Evolutionary conservation across 345 rosid genomes (phyloP).

Genomic region (Laguncularia racemosa): DNA sequence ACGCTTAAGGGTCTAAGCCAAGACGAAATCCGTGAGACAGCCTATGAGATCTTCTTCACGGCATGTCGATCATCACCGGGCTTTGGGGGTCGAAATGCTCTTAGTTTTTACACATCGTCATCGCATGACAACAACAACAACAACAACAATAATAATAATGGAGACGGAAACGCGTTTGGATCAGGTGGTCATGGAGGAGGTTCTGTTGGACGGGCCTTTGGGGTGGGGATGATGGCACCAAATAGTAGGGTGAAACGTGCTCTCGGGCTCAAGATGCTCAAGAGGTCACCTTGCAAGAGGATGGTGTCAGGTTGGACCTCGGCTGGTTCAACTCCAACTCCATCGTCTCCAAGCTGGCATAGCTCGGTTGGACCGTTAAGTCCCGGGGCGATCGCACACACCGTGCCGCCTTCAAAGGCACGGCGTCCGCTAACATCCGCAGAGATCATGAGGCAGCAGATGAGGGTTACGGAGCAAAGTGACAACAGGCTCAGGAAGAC

Average conservation of each 20-base stretch:
- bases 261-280: constrained; percentile 71
- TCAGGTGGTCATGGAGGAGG: constrained; percentile 14
- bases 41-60: constrained; percentile 90
- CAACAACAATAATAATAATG: constrained; percentile 9
- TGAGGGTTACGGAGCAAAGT: constrained; percentile 87
- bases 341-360: constrained; percentile 43
- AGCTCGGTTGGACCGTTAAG: constrained; percentile 13
- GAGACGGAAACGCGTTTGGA: constrained; percentile 15
- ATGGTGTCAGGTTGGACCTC: constrained; percentile 29
- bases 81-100: constrained; percentile 70
- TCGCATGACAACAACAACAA: background rate
- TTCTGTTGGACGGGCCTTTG: constrained; percentile 13
- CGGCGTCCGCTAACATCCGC: constrained; percentile 85
- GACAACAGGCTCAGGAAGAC: constrained; percentile 87
- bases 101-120: constrained; percentile 18
- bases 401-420: constrained; percentile 41
- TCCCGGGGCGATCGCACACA: constrained; percentile 20
- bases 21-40: constrained; percentile 68
- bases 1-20: constrained; percentile 47
- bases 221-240: constrained; percentile 64
- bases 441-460: constrained; percentile 94
- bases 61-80: constrained; percentile 87
- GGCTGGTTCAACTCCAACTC: constrained; percentile 21
- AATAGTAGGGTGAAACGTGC: constrained; percentile 71
- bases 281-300: constrained; percentile 69